These are phyloP conservation scores for Vitis vinifera DNA, from an alignment of 164 flowering plant genomes.

Conservation along the genomic window DNA sequence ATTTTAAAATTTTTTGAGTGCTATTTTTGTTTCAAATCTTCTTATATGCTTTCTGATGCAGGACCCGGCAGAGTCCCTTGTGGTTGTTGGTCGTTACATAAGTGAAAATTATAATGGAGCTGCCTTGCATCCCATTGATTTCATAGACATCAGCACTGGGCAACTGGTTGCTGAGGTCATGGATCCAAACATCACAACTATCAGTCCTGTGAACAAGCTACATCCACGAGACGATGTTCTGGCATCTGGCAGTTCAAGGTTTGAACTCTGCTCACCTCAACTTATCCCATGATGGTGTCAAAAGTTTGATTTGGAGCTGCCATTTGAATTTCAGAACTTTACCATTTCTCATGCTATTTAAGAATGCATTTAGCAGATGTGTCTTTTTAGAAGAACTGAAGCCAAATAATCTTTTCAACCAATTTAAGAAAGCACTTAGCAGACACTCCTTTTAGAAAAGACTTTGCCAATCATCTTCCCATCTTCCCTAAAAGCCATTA, in stretches of 20 bases:
- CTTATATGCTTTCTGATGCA: conserved; percentile 28
- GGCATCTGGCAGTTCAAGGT: conserved; percentile 97
- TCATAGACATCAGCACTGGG: conserved; percentile 80
- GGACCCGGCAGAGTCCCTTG: conserved; percentile 91
- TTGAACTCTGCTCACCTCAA: conserved; percentile 5
- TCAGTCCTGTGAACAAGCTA: conserved; percentile 91
- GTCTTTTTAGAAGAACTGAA: too few species aligned
- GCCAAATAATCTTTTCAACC: too few species aligned
- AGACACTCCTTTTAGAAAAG: too few species aligned
- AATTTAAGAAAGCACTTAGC: too few species aligned
- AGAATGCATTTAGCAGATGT: too few species aligned
- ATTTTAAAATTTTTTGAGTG: background rate
- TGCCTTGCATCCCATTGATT: conserved; percentile 96
- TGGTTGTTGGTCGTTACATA: conserved; percentile 90
- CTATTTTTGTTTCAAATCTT: background rate
- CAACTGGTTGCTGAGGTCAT: conserved; percentile 86
- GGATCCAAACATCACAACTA: conserved; percentile 87
- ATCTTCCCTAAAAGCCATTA: too few species aligned
- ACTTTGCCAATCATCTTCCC: too few species aligned
- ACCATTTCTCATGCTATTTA: too few species aligned
- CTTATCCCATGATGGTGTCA: background rate
- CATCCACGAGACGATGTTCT: conserved; percentile 90
- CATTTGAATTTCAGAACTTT: background rate
- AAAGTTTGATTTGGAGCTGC: background rate
- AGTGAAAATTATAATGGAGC: conserved; percentile 90